These are phyloP conservation scores for Seiridium unicorne DNA, from an alignment of 2,329 filamentous ascomycete genomes.

Conservation along the genomic window DNA sequence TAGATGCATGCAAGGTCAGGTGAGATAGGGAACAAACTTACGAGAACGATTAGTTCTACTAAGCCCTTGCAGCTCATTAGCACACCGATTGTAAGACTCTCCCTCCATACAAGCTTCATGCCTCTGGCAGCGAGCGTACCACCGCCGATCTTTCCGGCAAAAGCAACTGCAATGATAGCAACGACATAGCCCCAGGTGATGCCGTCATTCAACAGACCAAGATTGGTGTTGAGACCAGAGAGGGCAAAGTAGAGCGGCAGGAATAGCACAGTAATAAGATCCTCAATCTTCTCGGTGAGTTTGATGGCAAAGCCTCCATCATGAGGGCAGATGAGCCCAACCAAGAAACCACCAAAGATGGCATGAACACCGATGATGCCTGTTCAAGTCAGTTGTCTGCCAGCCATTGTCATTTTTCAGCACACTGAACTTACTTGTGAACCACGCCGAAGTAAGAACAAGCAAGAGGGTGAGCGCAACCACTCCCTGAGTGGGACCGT, in stretches of 20 bases:
- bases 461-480: slow-evolving; percentile 81
- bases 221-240: slow-evolving; percentile 83
- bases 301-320: slow-evolving; percentile 89
- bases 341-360: slow-evolving; percentile 90
- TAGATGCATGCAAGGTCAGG: slow-evolving; percentile 8
- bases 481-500: slow-evolving; percentile 83
- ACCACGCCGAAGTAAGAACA: slow-evolving; percentile 65
- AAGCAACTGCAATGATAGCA: slow-evolving; percentile 77
- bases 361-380: slow-evolving; percentile 88
- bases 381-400: slow-evolving; percentile 56
- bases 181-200: slow-evolving; percentile 89
- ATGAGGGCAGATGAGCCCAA: slow-evolving; percentile 86
- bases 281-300: slow-evolving; percentile 90
- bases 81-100: slow-evolving; percentile 82
- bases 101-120: slow-evolving; percentile 82
- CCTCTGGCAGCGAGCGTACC: slow-evolving; percentile 74
- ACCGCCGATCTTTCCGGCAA: slow-evolving; percentile 80
- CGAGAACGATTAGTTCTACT: slow-evolving; percentile 91
- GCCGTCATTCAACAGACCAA: slow-evolving; percentile 79
- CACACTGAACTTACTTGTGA: slow-evolving; percentile 38
- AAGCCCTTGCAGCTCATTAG: slow-evolving; percentile 97
- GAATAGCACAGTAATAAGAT: slow-evolving; percentile 80
- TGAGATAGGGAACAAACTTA: slow-evolving; percentile 39
- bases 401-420: background rate
- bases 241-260: slow-evolving; percentile 91